Evolutionary conservation across 495 filamentous ascomycete genomes (phyloP), one percentile per base, ranked within the genome.

Genomic region (Xylaria bambusicola): DNA sequence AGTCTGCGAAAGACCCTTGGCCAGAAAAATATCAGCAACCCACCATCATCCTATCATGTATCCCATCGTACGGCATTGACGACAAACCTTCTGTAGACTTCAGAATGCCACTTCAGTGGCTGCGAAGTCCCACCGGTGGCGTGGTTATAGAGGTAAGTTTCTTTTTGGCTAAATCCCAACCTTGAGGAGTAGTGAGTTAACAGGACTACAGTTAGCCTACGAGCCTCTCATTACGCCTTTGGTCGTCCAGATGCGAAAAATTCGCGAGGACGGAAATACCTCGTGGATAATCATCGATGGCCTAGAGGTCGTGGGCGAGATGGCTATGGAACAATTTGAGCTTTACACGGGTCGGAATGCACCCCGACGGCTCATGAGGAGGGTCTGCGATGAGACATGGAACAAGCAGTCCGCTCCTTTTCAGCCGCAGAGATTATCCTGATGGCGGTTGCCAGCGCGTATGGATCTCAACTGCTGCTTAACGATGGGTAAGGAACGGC

Each of bases 261-360:
- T 88, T 27, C 77, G 85, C 20, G 81, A 80, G 49, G 79, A 83
- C 56, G 84, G 84, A 0, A 81, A 82, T 10, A 82, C 80, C 18
- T 82, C 84, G 1, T 94, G 89, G 89, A 85, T 90, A 3, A 79
- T 88, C 31, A 83, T 92, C n/a, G 89, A 93, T 64, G 90, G 89
- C 5, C 72, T 93, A 9, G 90, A 92, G 66, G 84, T 93, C 27
- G 80, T 94, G 0, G 82, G 84, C 1, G 90, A 94, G 68, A 90
- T 91, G 76, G 90, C 88, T 1, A 91, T 89, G 70, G 88, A 90
- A 24, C 88, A 90, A 45, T 93, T 92, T 67, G 90, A 93, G 70
- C 71, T 93, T 45, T 89, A 93, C 78, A 90, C 89, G 3, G 90
- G 89, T n/a, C 79, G 90, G 21, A 84, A 89, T 73, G 90, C 90